Base-by-base conservation (phyloP, 345 rosid genomes). In the Syzygium oleosum region DNA sequence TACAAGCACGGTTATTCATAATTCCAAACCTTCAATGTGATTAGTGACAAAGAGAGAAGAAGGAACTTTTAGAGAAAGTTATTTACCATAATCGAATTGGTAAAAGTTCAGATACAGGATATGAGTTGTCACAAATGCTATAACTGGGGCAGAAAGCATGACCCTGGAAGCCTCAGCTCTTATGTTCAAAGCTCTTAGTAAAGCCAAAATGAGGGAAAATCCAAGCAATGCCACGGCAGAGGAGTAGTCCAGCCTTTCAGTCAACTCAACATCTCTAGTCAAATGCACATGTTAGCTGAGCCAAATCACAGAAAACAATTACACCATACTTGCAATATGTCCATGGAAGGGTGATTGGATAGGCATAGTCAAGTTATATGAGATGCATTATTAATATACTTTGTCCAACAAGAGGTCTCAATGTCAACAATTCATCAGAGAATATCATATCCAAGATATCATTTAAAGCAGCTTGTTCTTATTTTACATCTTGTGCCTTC, bases 161-260 rank as follows among this genome's bases (percentile, higher is more conserved):
- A 97, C 91, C 91, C 94, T 93, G 73, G 97, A 91, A 89, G 99
- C 96, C 86, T 95, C 95, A 84, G 95, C 98, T 51, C 94, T 92
- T 87, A 97, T 88, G 68, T 89, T 91, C 88, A 95, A 96, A 79
- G 95, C 92, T 91, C 99, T 89, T 31, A 94, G 49, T 58, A 95
- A 92, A 61, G 99, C 94, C 86, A 95, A 86, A 84, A 96, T 93
- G 85, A 97, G 94, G 68, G 94, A 78, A 89, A 90, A 93, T 59
- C 98, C 97, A n/a, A 96, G 90, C 77, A 92, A 91, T 84, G 97
- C 91, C 80, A 93, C 97, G 54, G 99, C 95, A 84, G 98, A 97
- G 16, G 99, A 96, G 92, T 87, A 95, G 90, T 95, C 92, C 87
- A 97, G 93, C 92, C 91, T 93, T 95, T 96, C 96, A 21, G 96